Evolutionary conservation across 805 yeast species (phyloP), one percentile per base, ranked within the genome.

Genomic region (Candida sithepensis): DNA sequence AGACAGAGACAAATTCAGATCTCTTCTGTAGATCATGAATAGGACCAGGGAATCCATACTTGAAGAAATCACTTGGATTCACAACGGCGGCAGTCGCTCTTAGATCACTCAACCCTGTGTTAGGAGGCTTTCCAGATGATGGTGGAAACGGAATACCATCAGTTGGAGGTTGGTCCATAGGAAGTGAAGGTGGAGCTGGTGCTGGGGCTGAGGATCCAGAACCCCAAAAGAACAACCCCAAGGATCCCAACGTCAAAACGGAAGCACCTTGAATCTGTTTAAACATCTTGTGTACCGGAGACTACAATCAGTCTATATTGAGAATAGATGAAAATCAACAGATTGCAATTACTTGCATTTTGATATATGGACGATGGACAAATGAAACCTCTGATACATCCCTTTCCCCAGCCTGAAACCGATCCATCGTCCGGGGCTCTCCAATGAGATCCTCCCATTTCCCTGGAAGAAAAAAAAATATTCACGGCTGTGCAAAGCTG

Each of bases 11-110:
- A 64, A 85, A 94, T 68, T 90, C 97, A 47, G 75, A 72, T 51
- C 88, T 75, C 10, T 72, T 78, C 47, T 81, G 80, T 49, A 92
- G 67, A 62, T 94, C 99, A 65, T 89, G 95, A 28, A 87, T 77
- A 0, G 98, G 98, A 1, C 97, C 96, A 0, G 98, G 99, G 60
- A 88, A 89, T 3, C 99, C 99, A 63, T 87, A 91, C 57, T 84
- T 82, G 72, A 90, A 91, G 69, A 86, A 90, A 6, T 73, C 96
- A 20, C 79, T 77, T 0, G 98, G 99, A 49, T 80, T 75, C 3
- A 88, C 79, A 3, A 57, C 58, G 5, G 70, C 67, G 5, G 70
- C 67, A 43, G 59, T 66, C 12, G 62, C 48, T 19, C 16, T 5
- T 20, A 24, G 24, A 24, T 14, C 32, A 7, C 55, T 32, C 13